Base-by-base conservation (phyloP, 257 asterid genomes). In the Solanum tacnaense region DNA sequence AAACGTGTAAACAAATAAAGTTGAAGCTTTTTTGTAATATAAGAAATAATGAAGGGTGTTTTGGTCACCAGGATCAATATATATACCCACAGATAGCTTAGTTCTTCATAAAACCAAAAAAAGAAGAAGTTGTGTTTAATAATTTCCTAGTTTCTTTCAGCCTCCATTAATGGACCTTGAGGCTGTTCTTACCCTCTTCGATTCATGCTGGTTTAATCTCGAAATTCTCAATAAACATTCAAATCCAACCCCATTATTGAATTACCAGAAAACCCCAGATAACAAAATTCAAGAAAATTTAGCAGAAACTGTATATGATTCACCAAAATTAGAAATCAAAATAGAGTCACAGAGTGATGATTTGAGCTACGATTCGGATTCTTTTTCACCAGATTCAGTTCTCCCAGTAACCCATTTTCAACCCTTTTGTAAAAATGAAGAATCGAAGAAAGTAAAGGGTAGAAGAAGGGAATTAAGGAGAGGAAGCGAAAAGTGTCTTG, bases 191-290 rank as follows among this genome's bases (percentile, higher is more conserved):
- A 76, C 75, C 70, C 93, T 90, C 84, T 87, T 92, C 32, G 93
- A 92, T 85, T 85, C 88, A 2, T 85, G 60, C 74, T 92, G 98
- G 98, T 93, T 90, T 82, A 49, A 65, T 25, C 86, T n/a, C 25
- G 85, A 67, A 32, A 86, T 91, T 70, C 87, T 93, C 90, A 68
- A 29, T 25, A 72, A 68, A 21, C 73, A 70, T 58, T 34, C 90
- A 5, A 71, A 73, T 20, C 7, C 41, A n/a, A 84, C 35, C 72
- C 70, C 74, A 32, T 70, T 87, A 9, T 88, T 89, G 21, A 60
- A 32, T 15, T 81, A 85, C 2, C 31, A 78, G 44, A 27, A 56
- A 88, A 46, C 0, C 72, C 70, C 68, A 25, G 86, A 56, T 23
- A 23, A 65, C 10, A 70, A 35, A 49, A 76, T 32, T 35, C 86